These are phyloP conservation scores for Thecaphora frezii DNA, from an alignment of 1,284 basidiomycete species.

Conservation along the genomic window DNA sequence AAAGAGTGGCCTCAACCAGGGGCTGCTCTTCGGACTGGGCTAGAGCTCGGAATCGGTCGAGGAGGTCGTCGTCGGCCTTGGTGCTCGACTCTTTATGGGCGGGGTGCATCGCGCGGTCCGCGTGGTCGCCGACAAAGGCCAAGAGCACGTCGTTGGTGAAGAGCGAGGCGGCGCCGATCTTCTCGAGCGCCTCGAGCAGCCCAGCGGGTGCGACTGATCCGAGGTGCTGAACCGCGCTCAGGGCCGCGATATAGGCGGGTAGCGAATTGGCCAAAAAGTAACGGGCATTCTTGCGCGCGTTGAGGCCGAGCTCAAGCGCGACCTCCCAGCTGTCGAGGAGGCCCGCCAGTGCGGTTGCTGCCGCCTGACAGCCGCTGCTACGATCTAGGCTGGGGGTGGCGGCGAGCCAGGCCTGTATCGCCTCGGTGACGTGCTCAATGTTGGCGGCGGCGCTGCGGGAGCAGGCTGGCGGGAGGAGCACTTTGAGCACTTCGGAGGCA, in stretches of 20 bases:
- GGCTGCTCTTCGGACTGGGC: background rate
- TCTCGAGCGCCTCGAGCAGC: constrained; percentile 11
- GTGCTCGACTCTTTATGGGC: background rate
- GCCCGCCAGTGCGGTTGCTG: constrained; percentile 7
- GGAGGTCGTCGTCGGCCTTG: background rate
- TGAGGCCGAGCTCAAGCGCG: constrained; percentile 34
- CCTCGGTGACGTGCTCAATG: constrained; percentile 38
- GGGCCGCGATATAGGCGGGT: constrained; percentile 12
- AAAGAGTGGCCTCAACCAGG: background rate
- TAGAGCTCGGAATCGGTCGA: background rate
- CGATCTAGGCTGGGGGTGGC: constrained; percentile 7
- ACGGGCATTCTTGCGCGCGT: constrained; percentile 41
- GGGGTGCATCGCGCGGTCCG: background rate
- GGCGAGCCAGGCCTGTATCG: constrained; percentile 32
- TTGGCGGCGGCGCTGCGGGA: constrained; percentile 37
- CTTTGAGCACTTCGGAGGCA: constrained; percentile 5
- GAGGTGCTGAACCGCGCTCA: constrained; percentile 1
- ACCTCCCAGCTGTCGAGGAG: constrained; percentile 24
- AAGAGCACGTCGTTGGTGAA: constrained; percentile 28
- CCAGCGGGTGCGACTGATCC: background rate
- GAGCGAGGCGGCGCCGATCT: constrained; percentile 27
- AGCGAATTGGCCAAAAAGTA: constrained; percentile 25
- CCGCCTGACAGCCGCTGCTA: constrained; percentile 1
- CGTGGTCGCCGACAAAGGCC: background rate
- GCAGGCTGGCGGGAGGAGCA: constrained; percentile 25